Percentiles rank a stretch among this genome's conserved stretches.
Conservation (phyloP, 306 rosid species). For the Dalbergia oliveri region DNA sequence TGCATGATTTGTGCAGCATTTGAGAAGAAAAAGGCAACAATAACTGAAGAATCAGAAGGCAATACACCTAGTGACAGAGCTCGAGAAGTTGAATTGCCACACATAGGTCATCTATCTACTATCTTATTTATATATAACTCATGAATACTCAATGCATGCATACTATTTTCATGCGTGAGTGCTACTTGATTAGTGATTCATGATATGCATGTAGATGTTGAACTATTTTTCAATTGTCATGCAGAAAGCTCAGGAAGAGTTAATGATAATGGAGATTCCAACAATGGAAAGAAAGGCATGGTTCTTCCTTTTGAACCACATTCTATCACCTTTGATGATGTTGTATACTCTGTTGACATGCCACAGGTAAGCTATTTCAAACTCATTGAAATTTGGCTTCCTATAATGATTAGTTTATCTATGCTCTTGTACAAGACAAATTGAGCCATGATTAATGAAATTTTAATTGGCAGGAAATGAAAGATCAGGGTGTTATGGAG, state of each 20-base stretch:
- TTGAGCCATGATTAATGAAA: neutral
- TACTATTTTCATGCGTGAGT: neutral
- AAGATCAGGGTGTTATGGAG: conserved; percentile 70
- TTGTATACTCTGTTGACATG: conserved; percentile 61
- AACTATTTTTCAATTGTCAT: neutral
- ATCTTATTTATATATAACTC: conserved; percentile 7
- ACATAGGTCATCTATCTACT: conserved; percentile 46
- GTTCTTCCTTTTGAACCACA: conserved; percentile 61
- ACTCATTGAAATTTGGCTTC: neutral
- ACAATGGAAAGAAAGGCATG: conserved; percentile 52
- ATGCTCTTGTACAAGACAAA: too few relatives aligned
- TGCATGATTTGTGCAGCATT: conserved; percentile 39
- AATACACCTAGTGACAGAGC: conserved; percentile 20
- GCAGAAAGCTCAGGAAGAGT: conserved; percentile 47
- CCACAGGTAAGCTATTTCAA: conserved; percentile 44
- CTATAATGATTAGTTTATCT: neutral
- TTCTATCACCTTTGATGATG: conserved; percentile 52
- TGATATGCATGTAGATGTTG: neutral
- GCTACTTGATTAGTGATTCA: neutral
- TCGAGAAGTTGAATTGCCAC: conserved; percentile 40
- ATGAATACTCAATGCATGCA: conserved; percentile 5
- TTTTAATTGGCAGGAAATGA: conserved; percentile 64
- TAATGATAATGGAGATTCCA: neutral
- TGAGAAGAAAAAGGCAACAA: conserved; percentile 33
- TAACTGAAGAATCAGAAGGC: conserved; percentile 42